Base-by-base conservation (phyloP, 2,329 filamentous ascomycete species). In the Fusarium denticulatum region DNA sequence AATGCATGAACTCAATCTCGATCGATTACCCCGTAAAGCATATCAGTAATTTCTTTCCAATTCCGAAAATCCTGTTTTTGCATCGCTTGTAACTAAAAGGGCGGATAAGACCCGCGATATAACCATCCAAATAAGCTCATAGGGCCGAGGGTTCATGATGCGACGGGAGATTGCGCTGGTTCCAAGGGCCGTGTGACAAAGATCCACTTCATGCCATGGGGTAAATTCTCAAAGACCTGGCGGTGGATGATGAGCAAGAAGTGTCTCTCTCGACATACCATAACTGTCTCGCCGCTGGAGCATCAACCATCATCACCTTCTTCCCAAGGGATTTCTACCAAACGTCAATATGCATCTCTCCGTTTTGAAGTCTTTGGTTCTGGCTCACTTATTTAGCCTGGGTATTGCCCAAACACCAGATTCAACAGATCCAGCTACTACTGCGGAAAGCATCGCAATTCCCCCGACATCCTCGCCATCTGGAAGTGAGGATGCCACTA, bases 1-100 rank as follows among this genome's bases (percentile, higher is more conserved):
- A 66, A 70, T 70, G 67, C 67, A 60, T 56, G 18, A 42, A 30
- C 16, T 45, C 40, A 52, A 70, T 70, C 67, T 70, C 55, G 67
- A 70, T 70, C 46, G 53, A 37, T 50, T 47, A 49, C 42, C 32
- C 40, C 52, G 32, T 36, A 5, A 45, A 30, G 9, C 34, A 24
- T 34, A 26, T 70, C 42, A 40, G 24, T 50, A 70, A 70, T 70
- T 50, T 70, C 66, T 36, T 32, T 49, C 10, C 18, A 39, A 20
- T 15, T 18, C 7, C 5, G 16, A 22, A 50, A 69, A 69, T 65
- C 67, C 50, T 16, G 60, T 56, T 70, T 70, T 14, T 43, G 28
- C 15, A n/a, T 39, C 20, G 22, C 40, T 12, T 47, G 13, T 59
- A 52, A 22, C 67, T 56, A 1, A n/a, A 56, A 52, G 22, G 13